Evolutionary conservation across 768 basidiomycete genomes (phyloP).

Genomic region (Lepiota brunneoincarnata): DNA sequence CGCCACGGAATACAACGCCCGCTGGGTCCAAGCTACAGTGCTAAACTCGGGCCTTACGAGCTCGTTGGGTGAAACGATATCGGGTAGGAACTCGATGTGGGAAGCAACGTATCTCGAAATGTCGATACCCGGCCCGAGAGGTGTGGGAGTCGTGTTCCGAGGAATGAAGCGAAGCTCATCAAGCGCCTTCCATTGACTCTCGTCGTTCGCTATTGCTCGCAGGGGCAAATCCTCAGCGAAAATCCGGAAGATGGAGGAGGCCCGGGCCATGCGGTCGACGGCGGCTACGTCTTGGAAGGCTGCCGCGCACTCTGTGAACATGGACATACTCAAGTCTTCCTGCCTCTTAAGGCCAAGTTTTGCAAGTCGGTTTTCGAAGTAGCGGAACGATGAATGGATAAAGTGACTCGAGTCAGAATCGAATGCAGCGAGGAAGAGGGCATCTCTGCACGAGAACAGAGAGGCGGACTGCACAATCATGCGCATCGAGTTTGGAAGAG

Average conservation of each 20-base stretch:
- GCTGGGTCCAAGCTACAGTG: conserved; percentile 48
- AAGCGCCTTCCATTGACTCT: conserved; percentile 26
- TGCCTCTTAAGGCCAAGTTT: conserved; percentile 29
- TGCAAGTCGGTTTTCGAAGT: conserved; percentile 26
- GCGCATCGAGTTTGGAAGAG: conserved; percentile 30
- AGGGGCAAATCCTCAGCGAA: conserved; percentile 35
- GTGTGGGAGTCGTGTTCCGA: conserved; percentile 18
- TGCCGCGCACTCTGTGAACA: conserved; percentile 34
- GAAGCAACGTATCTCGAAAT: conserved; percentile 15
- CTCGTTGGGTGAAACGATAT: conserved; percentile 35
- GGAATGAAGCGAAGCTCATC: conserved; percentile 41
- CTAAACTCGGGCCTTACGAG: conserved; percentile 35
- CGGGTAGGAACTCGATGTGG: conserved; percentile 26
- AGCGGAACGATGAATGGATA: conserved; percentile 24
- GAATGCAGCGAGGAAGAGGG: conserved; percentile 35
- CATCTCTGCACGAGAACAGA: conserved; percentile 31
- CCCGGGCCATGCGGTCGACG: conserved; percentile 20
- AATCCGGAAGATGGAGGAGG: conserved; percentile 27
- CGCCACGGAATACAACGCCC: conserved; percentile 28
- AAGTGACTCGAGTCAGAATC: conserved; percentile 27
- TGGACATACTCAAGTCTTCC: conserved; percentile 24
- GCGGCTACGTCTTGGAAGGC: conserved; percentile 25
- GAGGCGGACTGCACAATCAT: conserved; percentile 22
- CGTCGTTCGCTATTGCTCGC: conserved; percentile 14
- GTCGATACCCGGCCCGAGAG: conserved; percentile 12